A percentile compares a stretch with the other conserved stretches of the same genome.
Conservation (phyloP, 805 yeast species). For the Schwanniomyces occidentalis region DNA sequence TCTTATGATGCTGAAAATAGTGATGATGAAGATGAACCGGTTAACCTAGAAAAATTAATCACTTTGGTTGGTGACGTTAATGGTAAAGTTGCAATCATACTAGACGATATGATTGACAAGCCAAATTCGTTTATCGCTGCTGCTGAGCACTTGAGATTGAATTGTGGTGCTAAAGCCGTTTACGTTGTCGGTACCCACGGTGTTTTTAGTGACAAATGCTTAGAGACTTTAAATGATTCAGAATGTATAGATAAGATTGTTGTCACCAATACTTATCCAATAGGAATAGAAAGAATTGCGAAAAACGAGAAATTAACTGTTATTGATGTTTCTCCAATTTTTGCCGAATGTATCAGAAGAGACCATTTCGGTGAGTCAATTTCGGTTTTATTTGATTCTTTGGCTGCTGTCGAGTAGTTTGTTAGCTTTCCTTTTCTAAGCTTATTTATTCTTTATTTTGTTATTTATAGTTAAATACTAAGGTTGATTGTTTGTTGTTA, state of each 20-base stretch:
- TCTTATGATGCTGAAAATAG: conserved; percentile 71
- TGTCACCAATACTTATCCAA: conserved; percentile 96
- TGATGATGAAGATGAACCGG: conserved; percentile 84
- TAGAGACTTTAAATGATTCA: conserved; percentile 75
- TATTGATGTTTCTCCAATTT: conserved; percentile 91
- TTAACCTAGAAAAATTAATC: conserved; percentile 78
- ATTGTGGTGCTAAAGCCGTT: conserved; percentile 94
- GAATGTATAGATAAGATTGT: conserved; percentile 87
- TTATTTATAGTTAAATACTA: no score
- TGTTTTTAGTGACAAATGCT: conserved; percentile 81
- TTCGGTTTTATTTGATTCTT: conserved; percentile 86
- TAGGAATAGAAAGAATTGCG: conserved; percentile 58
- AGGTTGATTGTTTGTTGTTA: no score
- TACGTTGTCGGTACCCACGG: conserved; percentile 96
- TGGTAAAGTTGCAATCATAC: conserved; percentile 85
- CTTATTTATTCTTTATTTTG: no score
- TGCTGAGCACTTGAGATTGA: conserved; percentile 93
- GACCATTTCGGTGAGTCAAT: conserved; percentile 98
- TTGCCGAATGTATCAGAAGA: conserved; percentile 98
- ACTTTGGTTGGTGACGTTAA: conserved; percentile 96
- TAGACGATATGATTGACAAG: conserved; percentile 97
- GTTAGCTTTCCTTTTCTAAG: no score
- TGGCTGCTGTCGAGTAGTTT: conserved; percentile 53
- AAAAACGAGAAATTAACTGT: conserved; percentile 71
- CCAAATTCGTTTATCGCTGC: conserved; percentile 94